phyloP scores from a whole-genome alignment of 306 rosid species.

The Acacia melanoxylon region DNA sequence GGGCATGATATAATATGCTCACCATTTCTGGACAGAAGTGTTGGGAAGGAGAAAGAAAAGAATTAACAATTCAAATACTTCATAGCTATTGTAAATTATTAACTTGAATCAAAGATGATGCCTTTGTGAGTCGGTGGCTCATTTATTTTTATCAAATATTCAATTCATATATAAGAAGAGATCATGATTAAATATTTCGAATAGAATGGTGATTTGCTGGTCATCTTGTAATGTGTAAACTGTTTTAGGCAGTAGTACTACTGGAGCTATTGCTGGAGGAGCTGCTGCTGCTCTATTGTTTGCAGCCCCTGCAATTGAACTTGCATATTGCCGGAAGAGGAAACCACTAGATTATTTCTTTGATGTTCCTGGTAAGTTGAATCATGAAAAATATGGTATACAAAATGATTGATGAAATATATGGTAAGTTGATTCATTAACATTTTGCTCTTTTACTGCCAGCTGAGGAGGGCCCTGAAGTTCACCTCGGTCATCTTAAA shows the following conservation, averaged over 20 bases:
- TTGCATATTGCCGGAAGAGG: conserved; percentile 58
- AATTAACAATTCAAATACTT: background rate
- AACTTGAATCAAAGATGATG: background rate
- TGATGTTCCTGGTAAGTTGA: conserved; percentile 74
- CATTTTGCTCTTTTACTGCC: background rate
- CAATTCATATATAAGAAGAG: background rate
- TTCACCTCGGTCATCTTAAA: conserved; percentile 31
- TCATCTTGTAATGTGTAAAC: conserved; percentile 4
- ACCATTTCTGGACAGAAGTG: background rate
- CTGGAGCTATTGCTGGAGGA: conserved; percentile 57
- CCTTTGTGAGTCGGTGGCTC: background rate
- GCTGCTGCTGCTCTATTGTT: conserved; percentile 67
- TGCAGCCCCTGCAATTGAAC: conserved; percentile 72
- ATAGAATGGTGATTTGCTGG: background rate
- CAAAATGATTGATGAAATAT: background rate
- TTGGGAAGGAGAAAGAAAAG: background rate
- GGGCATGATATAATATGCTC: no score
- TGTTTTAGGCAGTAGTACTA: background rate
- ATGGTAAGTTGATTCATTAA: conserved; percentile 14
- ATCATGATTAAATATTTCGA: no score
- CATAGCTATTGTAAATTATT: background rate
- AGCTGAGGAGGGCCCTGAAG: conserved; percentile 32
- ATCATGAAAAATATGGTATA: background rate
- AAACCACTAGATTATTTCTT: conserved; percentile 61
- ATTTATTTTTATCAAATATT: background rate